Evolutionary conservation across 768 basidiomycete genomes (phyloP), one percentile per base, ranked within the genome.

Genomic region (Rossbeevera mucosa): DNA sequence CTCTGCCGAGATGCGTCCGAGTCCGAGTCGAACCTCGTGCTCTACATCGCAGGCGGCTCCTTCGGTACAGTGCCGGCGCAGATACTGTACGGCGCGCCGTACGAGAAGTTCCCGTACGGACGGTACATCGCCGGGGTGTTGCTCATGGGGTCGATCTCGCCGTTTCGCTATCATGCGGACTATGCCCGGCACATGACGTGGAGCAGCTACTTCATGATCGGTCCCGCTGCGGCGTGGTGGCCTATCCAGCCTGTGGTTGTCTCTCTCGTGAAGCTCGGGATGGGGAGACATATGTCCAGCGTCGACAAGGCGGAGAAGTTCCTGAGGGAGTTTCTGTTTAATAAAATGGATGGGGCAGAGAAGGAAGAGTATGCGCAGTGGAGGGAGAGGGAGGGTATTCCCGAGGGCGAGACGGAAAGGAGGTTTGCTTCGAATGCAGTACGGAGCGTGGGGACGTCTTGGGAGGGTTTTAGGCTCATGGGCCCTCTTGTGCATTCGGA

Each of bases 61-160:
- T 81, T 76, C 56, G 83, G 82, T 18, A 78, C 77, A 0, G 71
- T 75, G 11, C 69, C 75, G 3, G 77, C 81, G 0, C 82, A 83
- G 68, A 80, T 82, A 31, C 59, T 84, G 12, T 82, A 79, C 52
- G 79, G 77, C 2, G 73, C 77, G 0, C 60, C 79, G 0, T 78
- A 76, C 64, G 71, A 77, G 58, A 56, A 65, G 14, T 85, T 84
- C 53, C 80, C 80, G 7, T 70, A 75, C 25, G 79, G 77, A 18
- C 66, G 71, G 14, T 65, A 72, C 45, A 72, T 82, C 55, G 67
- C 61, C 5, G 78, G 77, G 2, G 69, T 81, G 57, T 55, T 83
- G 44, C 71, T 84, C 41, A 61, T 77, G 25, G 74, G 68, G 2
- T 69, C 81, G 0, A 54, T 76, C 56, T 70, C 78, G 8, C 81